phyloP scores from a whole-genome alignment of 129 eudicot species.

The Helianthus tuberosus region DNA sequence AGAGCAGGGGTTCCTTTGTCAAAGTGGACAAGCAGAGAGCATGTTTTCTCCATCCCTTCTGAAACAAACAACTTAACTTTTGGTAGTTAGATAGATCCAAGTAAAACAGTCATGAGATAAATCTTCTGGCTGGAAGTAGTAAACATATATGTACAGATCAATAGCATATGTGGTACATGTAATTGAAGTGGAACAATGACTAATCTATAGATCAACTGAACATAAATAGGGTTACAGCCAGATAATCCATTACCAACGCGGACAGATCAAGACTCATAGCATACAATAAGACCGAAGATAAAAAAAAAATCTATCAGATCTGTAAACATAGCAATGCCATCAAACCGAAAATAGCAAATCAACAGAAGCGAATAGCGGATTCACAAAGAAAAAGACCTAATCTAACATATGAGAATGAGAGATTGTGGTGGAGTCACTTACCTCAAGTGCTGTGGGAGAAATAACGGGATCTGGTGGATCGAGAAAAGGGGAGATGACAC shows the following conservation, averaged over 20 bases:
- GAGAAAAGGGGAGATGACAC: conserved; percentile 2
- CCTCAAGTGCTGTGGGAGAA: conserved; percentile 9
- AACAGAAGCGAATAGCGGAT: conserved; percentile 1
- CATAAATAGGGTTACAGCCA: neutral
- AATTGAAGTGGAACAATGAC: neutral
- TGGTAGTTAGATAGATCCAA: neutral
- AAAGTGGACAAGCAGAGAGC: conserved; percentile 79
- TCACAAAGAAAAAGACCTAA: conserved; percentile 6
- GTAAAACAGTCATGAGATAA: neutral
- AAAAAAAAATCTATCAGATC: conserved; percentile 15
- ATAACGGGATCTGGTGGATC: conserved; percentile 29
- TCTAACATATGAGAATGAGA: conserved; percentile 17
- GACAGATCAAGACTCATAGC: conserved; percentile 13
- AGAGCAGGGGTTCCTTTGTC: conserved; percentile 98
- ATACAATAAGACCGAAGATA: conserved; percentile 1
- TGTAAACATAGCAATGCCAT: neutral
- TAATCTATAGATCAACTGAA: conserved; percentile 5
- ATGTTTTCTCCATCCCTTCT: conserved; percentile 84
- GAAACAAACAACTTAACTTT: conserved; percentile 21
- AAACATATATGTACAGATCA: neutral
- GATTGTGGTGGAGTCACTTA: conserved; percentile 11
- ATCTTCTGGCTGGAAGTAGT: neutral
- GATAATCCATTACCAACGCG: neutral
- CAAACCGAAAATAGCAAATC: conserved; percentile 13
- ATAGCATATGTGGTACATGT: too few relatives aligned